Evolutionary conservation across 2,329 filamentous ascomycete genomes (phyloP).

Genomic region (Xylaria polymorpha): DNA sequence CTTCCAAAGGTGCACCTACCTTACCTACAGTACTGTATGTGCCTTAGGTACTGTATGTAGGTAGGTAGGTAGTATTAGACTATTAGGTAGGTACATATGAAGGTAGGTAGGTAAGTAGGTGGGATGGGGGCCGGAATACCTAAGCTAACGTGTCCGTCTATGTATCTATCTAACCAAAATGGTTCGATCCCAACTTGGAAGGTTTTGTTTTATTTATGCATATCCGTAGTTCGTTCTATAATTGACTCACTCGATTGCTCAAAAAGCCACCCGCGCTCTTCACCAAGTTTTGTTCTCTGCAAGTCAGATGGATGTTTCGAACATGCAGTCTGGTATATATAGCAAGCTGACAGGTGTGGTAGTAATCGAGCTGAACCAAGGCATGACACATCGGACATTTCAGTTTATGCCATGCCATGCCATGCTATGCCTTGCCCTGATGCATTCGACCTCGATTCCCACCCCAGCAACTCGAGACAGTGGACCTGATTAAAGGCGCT

Average conservation of each 20-base stretch:
- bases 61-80: neutral
- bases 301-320: neutral
- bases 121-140: no score
- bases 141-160: no score
- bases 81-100: no score
- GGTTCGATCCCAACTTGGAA: no score
- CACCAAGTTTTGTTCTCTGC: neutral
- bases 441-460: slow-evolving; percentile 4
- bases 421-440: neutral
- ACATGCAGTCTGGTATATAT: slow-evolving; percentile 21
- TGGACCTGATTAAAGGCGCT: neutral
- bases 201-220: no score
- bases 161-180: no score
- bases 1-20: neutral
- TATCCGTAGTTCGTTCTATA: neutral
- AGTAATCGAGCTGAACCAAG: slow-evolving; percentile 11
- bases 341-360: slow-evolving; percentile 15
- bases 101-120: neutral
- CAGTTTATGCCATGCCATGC: neutral
- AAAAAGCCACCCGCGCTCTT: neutral
- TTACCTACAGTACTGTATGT: neutral
- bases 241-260: neutral
- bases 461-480: neutral
- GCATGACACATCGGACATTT: slow-evolving; percentile 13
- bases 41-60: neutral